Conservation (phyloP, 805 yeast genomes). For the Ogataea ramenticola region DNA sequence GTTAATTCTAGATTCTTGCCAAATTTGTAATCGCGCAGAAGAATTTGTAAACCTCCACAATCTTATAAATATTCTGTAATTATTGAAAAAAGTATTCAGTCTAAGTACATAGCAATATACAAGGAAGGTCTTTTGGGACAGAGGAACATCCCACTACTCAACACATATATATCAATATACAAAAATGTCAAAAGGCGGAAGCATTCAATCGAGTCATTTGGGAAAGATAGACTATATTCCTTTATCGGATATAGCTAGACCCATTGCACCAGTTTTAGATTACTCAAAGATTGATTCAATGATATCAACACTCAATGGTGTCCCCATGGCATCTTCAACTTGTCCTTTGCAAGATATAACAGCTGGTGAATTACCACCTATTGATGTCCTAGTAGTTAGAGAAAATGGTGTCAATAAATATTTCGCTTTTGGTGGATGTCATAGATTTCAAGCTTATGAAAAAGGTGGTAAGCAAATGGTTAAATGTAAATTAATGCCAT, state of each 20-base stretch:
- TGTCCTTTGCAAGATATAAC: slow-evolving; percentile 39
- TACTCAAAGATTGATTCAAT: slow-evolving; percentile 67
- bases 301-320: slow-evolving; percentile 63
- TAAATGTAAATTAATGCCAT: slow-evolving; percentile 66
- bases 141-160: too few species aligned
- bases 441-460: slow-evolving; percentile 82
- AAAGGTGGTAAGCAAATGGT: slow-evolving; percentile 43
- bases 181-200: background rate
- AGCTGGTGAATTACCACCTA: slow-evolving; percentile 70
- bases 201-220: slow-evolving; percentile 52
- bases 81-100: too few species aligned
- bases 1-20: background rate
- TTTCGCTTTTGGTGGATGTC: slow-evolving; percentile 90
- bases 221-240: slow-evolving; percentile 54
- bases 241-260: slow-evolving; percentile 60
- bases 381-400: slow-evolving; percentile 66
- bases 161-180: too few species aligned
- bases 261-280: slow-evolving; percentile 82
- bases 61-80: too few species aligned
- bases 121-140: too few species aligned
- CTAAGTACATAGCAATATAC: too few species aligned
- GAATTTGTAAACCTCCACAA: too few species aligned
- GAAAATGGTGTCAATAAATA: slow-evolving; percentile 55
- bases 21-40: background rate
- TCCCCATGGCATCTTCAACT: slow-evolving; percentile 57